Conservation (phyloP, 31 red algal species). For the Bonnemaisonia californica region DNA sequence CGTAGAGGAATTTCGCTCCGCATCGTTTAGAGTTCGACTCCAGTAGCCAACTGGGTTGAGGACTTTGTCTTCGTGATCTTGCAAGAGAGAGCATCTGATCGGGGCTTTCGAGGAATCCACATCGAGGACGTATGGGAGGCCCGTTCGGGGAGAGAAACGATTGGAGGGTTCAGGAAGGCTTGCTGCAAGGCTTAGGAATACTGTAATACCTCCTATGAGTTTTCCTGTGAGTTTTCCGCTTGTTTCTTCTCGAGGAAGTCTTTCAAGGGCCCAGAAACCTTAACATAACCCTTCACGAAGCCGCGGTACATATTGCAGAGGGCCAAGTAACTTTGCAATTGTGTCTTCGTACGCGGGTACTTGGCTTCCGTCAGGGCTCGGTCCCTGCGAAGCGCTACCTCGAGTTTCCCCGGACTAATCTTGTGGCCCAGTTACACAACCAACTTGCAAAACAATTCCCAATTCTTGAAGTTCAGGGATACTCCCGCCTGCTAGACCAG, state of each 20-base stretch:
- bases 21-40: conserved; percentile 8
- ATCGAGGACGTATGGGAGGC: conserved; percentile 8
- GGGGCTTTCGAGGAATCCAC: conserved; percentile 5
- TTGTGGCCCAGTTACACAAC: conserved; percentile 10
- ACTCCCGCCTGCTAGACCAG: conserved; percentile 8
- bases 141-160: conserved; percentile 6
- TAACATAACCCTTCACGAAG: background rate
- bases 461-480: conserved; percentile 29
- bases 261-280: background rate
- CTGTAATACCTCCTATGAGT: background rate
- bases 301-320: conserved; percentile 1
- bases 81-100: conserved; percentile 6
- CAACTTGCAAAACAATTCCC: background rate
- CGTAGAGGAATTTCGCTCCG: conserved; percentile 26
- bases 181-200: background rate
- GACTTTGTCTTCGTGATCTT: conserved; percentile 3
- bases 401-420: conserved; percentile 1
- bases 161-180: background rate
- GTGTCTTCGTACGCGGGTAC: no score
- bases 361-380: no score
- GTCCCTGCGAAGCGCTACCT: background rate
- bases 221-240: background rate
- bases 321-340: no score
- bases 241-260: background rate
- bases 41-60: conserved; percentile 30